Base-by-base conservation (phyloP, 371 early-diverging fungal species). In the Parasitella parasitica region DNA sequence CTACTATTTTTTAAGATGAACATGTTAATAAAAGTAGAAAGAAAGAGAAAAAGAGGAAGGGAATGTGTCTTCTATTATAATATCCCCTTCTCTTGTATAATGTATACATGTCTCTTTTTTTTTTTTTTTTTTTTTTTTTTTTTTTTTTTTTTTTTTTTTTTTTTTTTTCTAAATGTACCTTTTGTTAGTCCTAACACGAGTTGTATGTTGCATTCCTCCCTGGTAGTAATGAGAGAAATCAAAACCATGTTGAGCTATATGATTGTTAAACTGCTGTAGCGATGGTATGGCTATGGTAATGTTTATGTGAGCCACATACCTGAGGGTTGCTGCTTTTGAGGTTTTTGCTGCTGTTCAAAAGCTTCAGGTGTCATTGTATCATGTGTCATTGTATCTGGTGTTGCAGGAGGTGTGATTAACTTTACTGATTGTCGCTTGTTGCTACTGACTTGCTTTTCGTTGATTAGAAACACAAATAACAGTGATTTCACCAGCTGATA, bases 401-500 rank as follows among this genome's bases (percentile, higher is more conserved):
- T 59, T 34, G 27, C n/a, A 36, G 59, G 59, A 34, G 59, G 59
- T 35, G 59, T 59, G 34, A 59, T 59, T 4, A 49, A 16, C 24
- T 46, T 46, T 22, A 22, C 46, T 4, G 46, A 46, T 22, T 46
- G 46, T 12, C 46, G 46, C 13, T 24, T 46, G 11, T 24, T 46
- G 1, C 46, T 15, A 32, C 41, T 1, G 15, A 12, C 18, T n/a
- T 24, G 26, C 30, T 46, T 36, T 18, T 48, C 49, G 16, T 59
- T 20, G 4, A 26, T 36, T 36, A 36, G 24, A 49, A 59, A 59
- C 27, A 49, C 26, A 26, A 35, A 36, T 26, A 59, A 49, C 5
- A 59, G 26, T 35, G 59, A 49, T 11, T 59, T 59, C 16, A 59
- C 59, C 32, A 59, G 36, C 13, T 59, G 59, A 24, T 59, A 39